These are phyloP conservation scores for Pezicula rhizophila DNA, from an alignment of 2,329 filamentous ascomycete species.

Conservation along the genomic window DNA sequence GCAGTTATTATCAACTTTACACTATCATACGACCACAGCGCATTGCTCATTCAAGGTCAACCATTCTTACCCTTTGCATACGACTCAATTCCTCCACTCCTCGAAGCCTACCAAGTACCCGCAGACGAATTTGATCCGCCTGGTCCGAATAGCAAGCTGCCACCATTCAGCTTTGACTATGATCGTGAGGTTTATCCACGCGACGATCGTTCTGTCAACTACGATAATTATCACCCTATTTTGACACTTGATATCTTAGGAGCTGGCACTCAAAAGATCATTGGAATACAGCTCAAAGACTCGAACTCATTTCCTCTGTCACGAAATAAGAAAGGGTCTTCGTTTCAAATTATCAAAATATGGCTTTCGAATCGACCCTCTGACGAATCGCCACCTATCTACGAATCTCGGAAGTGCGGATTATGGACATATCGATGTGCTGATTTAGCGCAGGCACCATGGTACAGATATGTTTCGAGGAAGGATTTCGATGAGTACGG, in stretches of 20 bases:
- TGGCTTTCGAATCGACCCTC: not conserved
- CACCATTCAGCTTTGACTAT: conserved; percentile 5
- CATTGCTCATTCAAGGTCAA: not conserved
- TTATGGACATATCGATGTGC: not conserved
- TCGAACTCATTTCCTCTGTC: not conserved
- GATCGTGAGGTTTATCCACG: conserved; percentile 3
- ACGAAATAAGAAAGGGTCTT: not conserved
- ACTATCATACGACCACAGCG: not conserved
- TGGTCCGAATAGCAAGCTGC: not conserved
- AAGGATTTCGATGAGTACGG: not conserved
- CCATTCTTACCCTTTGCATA: not conserved
- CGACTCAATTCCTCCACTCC: not conserved
- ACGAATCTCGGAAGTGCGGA: not conserved
- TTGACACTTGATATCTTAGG: conserved; percentile 8
- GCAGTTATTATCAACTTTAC: not conserved
- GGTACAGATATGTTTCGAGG: not conserved
- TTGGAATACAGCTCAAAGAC: not conserved
- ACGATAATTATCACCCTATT: conserved; percentile 1
- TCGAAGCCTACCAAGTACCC: not conserved
- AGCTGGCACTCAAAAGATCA: conserved; percentile 1
- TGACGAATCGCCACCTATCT: not conserved
- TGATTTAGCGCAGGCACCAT: not conserved
- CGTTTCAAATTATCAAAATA: not conserved
- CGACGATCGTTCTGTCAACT: conserved; percentile 5
- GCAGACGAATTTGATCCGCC: not conserved